Conservation (phyloP, 352 stramenopile species). For the Elongisporangium anandrum region DNA sequence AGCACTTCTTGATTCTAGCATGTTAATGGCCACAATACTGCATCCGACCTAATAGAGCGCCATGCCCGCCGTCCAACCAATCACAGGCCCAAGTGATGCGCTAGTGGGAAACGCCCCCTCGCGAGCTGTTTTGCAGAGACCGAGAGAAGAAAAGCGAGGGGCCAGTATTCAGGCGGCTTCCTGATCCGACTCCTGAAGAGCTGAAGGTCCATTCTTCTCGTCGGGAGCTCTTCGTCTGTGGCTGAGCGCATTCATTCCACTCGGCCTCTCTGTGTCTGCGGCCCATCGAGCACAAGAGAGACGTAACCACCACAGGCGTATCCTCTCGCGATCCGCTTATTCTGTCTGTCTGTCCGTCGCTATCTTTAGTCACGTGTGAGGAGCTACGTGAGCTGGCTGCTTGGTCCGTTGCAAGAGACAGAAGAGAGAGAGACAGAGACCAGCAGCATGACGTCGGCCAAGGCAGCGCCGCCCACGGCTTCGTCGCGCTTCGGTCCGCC, state of each 20-base stretch:
- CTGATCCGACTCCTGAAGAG: background rate
- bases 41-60: background rate
- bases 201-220: background rate
- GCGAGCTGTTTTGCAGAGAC: background rate
- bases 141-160: background rate
- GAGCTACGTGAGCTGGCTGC: too few relatives aligned
- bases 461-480: background rate
- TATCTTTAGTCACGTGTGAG: background rate
- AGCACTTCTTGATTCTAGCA: too few relatives aligned
- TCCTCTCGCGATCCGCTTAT: background rate
- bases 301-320: background rate
- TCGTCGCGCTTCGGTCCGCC: background rate
- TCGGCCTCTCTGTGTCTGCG: too few relatives aligned
- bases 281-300: too few relatives aligned
- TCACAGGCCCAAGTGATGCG: too few relatives aligned
- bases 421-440: background rate
- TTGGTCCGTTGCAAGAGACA: background rate
- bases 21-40: too few relatives aligned
- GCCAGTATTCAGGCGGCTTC: background rate
- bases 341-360: background rate
- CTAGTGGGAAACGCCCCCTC: too few relatives aligned
- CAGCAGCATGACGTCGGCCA: background rate
- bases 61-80: background rate
- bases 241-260: too few relatives aligned
- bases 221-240: background rate